phyloP scores from a whole-genome alignment of 2,329 filamentous ascomycete species.

The Mariannaea sp. region DNA sequence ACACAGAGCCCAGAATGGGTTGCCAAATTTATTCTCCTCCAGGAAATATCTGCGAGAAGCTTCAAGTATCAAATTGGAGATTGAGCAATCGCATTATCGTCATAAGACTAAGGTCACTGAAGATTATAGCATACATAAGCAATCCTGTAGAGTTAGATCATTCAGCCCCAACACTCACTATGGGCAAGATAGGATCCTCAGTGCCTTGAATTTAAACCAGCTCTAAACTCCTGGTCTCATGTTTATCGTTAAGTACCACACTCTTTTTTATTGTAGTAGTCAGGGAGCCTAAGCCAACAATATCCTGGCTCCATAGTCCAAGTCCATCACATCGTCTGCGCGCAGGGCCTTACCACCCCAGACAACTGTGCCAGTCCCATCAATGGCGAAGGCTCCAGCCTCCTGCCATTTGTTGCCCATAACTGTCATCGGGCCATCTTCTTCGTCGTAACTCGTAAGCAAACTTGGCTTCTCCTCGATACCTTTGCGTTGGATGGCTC shows the following conservation, averaged over 20 bases:
- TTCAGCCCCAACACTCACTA: no score
- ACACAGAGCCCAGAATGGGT: no score
- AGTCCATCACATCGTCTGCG: constrained; percentile 56
- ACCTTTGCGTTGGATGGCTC: constrained; percentile 48
- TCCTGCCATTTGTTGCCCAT: constrained; percentile 64
- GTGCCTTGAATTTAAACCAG: not conserved
- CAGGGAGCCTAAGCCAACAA: constrained; percentile 30
- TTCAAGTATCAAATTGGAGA: no score
- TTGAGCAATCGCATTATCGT: no score
- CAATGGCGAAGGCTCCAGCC: constrained; percentile 56
- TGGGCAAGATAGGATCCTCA: no score
- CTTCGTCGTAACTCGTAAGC: constrained; percentile 30
- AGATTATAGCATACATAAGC: no score
- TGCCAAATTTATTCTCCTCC: no score
- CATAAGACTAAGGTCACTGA: no score
- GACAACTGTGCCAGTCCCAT: constrained; percentile 54
- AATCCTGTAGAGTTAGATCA: no score
- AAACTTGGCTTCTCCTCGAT: constrained; percentile 27
- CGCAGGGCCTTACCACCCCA: constrained; percentile 55
- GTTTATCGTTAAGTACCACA: not conserved
- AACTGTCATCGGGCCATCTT: constrained; percentile 48
- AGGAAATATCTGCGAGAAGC: no score
- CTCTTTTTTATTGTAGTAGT: not conserved
- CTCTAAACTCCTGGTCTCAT: constrained; percentile 10
- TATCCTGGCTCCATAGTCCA: constrained; percentile 56